A percentile compares a stretch with the other conserved stretches of the same genome.
Conservation (phyloP, 139 green algal genomes). For the Zygnema circumcarinatum region DNA sequence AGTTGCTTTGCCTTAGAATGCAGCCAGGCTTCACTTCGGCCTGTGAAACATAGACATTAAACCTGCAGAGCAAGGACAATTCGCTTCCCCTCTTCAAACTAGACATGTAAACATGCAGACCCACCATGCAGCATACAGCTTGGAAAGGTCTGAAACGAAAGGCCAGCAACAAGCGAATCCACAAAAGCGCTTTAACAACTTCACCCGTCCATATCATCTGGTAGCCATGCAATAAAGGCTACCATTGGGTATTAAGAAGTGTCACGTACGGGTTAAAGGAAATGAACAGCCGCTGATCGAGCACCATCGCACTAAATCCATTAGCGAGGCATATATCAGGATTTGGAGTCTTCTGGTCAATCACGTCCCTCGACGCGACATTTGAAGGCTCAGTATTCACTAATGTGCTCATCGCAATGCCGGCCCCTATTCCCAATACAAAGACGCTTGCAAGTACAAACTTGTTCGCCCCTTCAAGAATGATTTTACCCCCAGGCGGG, state of each 20-base stretch:
- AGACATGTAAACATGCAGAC: no score
- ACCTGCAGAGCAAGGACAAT: no score
- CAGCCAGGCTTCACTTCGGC: slow-evolving; percentile 97
- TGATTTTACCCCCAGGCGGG: not conserved
- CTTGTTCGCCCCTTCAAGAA: slow-evolving; percentile 24
- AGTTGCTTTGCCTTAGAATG: slow-evolving; percentile 90
- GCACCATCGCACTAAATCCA: slow-evolving; percentile 97
- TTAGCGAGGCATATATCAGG: slow-evolving; percentile 85
- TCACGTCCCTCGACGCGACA: slow-evolving; percentile 89
- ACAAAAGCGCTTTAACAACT: no score
- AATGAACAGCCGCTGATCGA: slow-evolving; percentile 97
- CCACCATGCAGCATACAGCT: no score
- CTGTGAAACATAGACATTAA: slow-evolving; percentile 96
- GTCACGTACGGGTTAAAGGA: slow-evolving; percentile 92
- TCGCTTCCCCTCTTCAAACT: no score
- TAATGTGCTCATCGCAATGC: slow-evolving; percentile 39
- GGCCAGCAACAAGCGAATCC: no score
- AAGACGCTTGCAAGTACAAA: slow-evolving; percentile 32
- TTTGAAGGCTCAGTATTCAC: slow-evolving; percentile 47
- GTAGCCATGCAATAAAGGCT: no score
- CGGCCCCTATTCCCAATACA: slow-evolving; percentile 37
- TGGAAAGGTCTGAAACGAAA: no score
- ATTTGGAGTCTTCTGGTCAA: slow-evolving; percentile 94
- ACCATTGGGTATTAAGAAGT: no score
- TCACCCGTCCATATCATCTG: no score